Conservation (phyloP, 768 basidiomycete species). For the Gelatoporia subvermispora region DNA sequence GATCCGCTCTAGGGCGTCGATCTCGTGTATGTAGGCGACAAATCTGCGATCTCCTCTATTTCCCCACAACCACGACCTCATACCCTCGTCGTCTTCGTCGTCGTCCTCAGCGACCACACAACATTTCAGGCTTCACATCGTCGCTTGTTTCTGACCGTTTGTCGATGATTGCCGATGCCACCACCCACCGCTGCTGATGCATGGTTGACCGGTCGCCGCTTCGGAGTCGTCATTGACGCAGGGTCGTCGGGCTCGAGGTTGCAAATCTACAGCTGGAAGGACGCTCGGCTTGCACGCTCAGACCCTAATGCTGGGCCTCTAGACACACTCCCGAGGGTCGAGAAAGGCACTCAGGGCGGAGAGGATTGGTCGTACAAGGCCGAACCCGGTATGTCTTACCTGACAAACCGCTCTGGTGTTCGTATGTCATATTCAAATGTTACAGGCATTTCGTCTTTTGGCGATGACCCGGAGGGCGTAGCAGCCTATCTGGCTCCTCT, state of each 20-base stretch:
- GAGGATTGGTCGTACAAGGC: conserved; percentile 89
- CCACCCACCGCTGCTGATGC: conserved; percentile 65
- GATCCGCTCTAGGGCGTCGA: background rate
- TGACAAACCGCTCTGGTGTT: background rate
- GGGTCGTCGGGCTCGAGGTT: conserved; percentile 95
- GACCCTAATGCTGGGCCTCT: conserved; percentile 46
- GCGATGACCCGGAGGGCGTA: conserved; percentile 63
- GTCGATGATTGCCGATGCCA: conserved; percentile 50
- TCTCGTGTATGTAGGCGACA: background rate
- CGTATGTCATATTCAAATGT: background rate
- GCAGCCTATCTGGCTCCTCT: conserved; percentile 76
- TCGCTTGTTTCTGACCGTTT: too few relatives aligned
- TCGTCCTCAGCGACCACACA: too few relatives aligned
- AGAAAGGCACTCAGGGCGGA: conserved; percentile 80
- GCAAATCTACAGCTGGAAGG: conserved; percentile 96
- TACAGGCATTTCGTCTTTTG: conserved; percentile 84
- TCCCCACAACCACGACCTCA: too few relatives aligned
- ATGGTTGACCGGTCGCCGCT: conserved; percentile 78
- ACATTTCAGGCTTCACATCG: too few relatives aligned
- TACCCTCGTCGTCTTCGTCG: too few relatives aligned
- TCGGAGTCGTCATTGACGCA: conserved; percentile 96
- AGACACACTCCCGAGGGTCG: conserved; percentile 72
- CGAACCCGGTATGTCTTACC: conserved; percentile 73
- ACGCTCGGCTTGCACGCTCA: conserved; percentile 60
- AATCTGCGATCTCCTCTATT: background rate